Evolutionary conservation across 2,329 filamentous ascomycete species (phyloP).

Genomic region (Scortechinia acanthostroma): DNA sequence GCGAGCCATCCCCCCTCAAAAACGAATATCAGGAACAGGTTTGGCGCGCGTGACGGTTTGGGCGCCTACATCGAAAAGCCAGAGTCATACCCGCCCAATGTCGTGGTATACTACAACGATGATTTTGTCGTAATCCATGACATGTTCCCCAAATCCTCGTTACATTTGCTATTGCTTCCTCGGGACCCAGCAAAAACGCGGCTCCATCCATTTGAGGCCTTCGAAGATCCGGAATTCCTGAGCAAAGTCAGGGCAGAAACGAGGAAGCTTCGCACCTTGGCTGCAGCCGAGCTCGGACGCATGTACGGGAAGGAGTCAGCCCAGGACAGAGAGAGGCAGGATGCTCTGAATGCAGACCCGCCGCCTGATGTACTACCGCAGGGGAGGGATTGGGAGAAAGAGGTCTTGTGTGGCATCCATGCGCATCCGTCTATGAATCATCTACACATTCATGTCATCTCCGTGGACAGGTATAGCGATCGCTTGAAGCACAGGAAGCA

Average conservation of each 20-base stretch:
- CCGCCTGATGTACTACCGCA: constrained; percentile 32
- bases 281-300: constrained; percentile 44
- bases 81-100: constrained; percentile 36
- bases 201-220: constrained; percentile 46
- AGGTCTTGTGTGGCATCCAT: constrained; percentile 50
- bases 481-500: constrained; percentile 54
- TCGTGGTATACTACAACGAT: constrained; percentile 46
- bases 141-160: constrained; percentile 49
- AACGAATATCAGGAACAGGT: constrained; percentile 11
- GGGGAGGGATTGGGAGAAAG: constrained; percentile 48
- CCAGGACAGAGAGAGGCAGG: constrained; percentile 36
- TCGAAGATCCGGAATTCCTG: constrained; percentile 45
- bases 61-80: constrained; percentile 46
- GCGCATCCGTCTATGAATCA: constrained; percentile 59
- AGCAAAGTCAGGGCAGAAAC: constrained; percentile 37
- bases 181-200: constrained; percentile 38
- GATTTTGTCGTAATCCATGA: constrained; percentile 55
- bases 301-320: constrained; percentile 38
- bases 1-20: constrained; percentile 5
- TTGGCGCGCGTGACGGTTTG: constrained; percentile 37
- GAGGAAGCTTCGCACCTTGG: constrained; percentile 36
- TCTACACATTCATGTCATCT: constrained; percentile 55
- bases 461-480: constrained; percentile 43
- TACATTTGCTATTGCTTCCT: constrained; percentile 55
- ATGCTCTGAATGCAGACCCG: constrained; percentile 37